Base-by-base conservation (phyloP, 352 stramenopile genomes). In the Pythium oligandrum region DNA sequence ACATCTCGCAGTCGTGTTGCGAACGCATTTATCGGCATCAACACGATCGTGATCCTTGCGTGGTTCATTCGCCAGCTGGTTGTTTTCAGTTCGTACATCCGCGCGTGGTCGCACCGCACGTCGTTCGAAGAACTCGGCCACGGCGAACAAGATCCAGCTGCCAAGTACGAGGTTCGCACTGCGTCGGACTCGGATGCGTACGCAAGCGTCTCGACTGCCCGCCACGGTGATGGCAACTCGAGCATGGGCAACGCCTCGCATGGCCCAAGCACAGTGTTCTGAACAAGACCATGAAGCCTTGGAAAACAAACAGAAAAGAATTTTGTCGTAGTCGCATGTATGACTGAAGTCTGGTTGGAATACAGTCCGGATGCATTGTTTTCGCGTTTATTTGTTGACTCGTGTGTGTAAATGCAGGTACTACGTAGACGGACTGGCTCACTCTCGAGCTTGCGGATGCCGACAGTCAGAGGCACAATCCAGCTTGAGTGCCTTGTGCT, bases 31-130 rank as follows among this genome's bases (percentile, higher is more conserved):
- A 83, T 86, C 37, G 69, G 52, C 32, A 72, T 86, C 61, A 86
- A 86, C 63, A 67, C 71, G 42, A 74, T 84, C 46, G 54, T 86
- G 33, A 77, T 86, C 42, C 38, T 83, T 17, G 48, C 64, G 4
- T 86, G 71, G 73, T 86, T 86, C 32, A 54, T 84, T 31, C 75
- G 75, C 36, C 71, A 78, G 36, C 57, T 87, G 4, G 65, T 83
- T 36, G 67, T 87, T 12, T 87, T 87, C 53, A 73, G 70, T 48
- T 68, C 64, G 48, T 87, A 83, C 59, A 78, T 85, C 42, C 71
- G 70, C 46, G 70, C 56, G 37, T 83, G 71, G 72, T 85, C 80
- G 76, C 61, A 73, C 53, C 66, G 61, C 33, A 44, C 31, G 17
- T 59, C 53, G n/a, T 59, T 59, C 45, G 40, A 55, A 33, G 55